phyloP scores from a whole-genome alignment of 768 basidiomycete genomes.

The Suillus americanus region DNA sequence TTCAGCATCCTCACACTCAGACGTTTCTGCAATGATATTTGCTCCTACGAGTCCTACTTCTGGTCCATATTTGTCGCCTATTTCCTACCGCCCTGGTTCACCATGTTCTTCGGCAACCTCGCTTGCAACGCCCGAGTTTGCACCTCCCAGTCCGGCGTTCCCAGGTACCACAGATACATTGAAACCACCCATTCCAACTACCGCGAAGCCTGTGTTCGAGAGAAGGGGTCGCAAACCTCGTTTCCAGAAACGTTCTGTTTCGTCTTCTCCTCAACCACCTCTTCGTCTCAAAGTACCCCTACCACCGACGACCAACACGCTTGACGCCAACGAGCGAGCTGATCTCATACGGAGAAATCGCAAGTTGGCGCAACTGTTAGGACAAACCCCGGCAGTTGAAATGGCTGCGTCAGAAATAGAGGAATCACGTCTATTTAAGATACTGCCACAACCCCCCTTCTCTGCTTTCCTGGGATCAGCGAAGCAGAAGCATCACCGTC shows the following conservation, averaged over 20 bases:
- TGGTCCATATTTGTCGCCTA: conserved; percentile 12
- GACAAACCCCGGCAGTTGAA: conserved; percentile 57
- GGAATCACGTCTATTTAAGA: conserved; percentile 24
- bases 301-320: conserved; percentile 69
- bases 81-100: conserved; percentile 18
- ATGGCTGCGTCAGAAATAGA: conserved; percentile 25
- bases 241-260: conserved; percentile 27
- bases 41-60: conserved; percentile 27
- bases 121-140: conserved; percentile 29
- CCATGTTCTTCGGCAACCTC: conserved; percentile 29
- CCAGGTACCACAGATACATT: not conserved
- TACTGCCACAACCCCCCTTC: conserved; percentile 23
- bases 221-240: conserved; percentile 28
- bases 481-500: conserved; percentile 31
- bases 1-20: conserved; percentile 15
- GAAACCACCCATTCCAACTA: conserved; percentile 47
- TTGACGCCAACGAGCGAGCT: conserved; percentile 63
- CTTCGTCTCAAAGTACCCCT: conserved; percentile 24
- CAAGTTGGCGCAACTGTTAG: conserved; percentile 82
- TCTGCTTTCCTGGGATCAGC: conserved; percentile 22
- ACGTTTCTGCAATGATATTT: conserved; percentile 30
- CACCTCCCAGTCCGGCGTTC: conserved; percentile 18
- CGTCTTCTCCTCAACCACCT: conserved; percentile 26
- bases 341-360: conserved; percentile 72
- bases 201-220: conserved; percentile 46